Percentiles rank a stretch among this genome's conserved stretches.
Conservation (phyloP, 2,329 filamentous ascomycete genomes). For the Talaromyces marneffei region DNA sequence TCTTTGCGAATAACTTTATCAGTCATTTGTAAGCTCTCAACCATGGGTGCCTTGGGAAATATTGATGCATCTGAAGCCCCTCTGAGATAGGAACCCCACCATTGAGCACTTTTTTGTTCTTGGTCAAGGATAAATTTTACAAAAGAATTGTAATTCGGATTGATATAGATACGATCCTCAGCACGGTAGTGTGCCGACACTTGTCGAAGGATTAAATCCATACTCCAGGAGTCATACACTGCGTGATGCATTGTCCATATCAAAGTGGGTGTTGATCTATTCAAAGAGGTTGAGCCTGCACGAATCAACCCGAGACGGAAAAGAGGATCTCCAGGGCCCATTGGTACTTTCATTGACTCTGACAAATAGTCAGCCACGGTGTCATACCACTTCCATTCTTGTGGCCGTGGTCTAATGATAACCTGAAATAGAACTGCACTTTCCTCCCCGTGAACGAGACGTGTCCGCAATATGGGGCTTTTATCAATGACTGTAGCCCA, state of each 20-base stretch:
- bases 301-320: background rate
- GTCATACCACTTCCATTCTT: background rate
- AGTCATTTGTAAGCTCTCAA: background rate
- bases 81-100: background rate
- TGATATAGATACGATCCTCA: background rate
- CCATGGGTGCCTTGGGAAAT: background rate
- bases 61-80: background rate
- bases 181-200: background rate
- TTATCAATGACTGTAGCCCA: background rate
- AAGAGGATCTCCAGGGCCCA: background rate
- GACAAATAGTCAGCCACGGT: background rate
- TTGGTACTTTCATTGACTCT: background rate
- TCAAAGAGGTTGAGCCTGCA: background rate
- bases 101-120: background rate
- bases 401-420: background rate
- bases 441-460: background rate
- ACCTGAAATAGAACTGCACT: background rate
- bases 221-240: slow-evolving; percentile 4
- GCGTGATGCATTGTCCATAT: slow-evolving; percentile 8
- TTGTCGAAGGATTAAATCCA: slow-evolving; percentile 13
- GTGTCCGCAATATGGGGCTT: background rate
- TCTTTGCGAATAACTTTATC: background rate
- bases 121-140: background rate
- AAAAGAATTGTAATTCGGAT: background rate
- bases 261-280: background rate